Evolutionary conservation across 331 rosid species (phyloP).

Genomic region (Pyrus hybrid): DNA sequence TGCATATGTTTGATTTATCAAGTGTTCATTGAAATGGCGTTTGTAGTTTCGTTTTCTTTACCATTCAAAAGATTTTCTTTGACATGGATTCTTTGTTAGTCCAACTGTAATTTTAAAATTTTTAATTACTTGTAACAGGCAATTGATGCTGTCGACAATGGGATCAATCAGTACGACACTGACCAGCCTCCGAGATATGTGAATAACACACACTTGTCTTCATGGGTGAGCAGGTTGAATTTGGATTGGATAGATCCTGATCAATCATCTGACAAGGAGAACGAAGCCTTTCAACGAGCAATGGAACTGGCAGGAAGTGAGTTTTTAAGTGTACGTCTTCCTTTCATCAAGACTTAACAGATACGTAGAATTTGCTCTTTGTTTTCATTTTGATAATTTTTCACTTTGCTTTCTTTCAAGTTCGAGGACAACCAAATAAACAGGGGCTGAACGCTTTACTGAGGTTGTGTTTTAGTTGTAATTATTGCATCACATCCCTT

Average conservation of each 20-base stretch:
- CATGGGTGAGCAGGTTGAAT: conserved; percentile 72
- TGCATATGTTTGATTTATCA: too few species aligned
- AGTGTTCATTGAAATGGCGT: not conserved
- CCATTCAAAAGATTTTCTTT: not conserved
- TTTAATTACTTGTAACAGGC: conserved; percentile 40
- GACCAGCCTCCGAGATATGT: conserved; percentile 82
- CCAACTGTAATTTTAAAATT: not conserved
- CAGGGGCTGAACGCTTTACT: not conserved
- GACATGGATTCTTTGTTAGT: not conserved
- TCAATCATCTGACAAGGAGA: conserved; percentile 73
- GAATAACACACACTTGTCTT: conserved; percentile 73
- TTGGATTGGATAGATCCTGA: conserved; percentile 86
- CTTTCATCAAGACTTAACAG: not conserved
- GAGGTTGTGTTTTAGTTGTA: not conserved
- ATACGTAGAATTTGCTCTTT: not conserved
- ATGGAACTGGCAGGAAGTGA: conserved; percentile 75
- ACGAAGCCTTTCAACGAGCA: conserved; percentile 67
- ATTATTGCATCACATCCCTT: not conserved
- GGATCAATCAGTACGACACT: conserved; percentile 66
- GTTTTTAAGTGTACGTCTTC: conserved; percentile 52
- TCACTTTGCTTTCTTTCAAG: not conserved
- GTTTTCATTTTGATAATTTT: not conserved
- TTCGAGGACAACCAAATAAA: not conserved
- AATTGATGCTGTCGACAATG: conserved; percentile 82
- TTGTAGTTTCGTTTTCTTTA: not conserved